Evolutionary conservation across 163 green algal species (phyloP).

Genomic region (Scenedesmus sp.): DNA sequence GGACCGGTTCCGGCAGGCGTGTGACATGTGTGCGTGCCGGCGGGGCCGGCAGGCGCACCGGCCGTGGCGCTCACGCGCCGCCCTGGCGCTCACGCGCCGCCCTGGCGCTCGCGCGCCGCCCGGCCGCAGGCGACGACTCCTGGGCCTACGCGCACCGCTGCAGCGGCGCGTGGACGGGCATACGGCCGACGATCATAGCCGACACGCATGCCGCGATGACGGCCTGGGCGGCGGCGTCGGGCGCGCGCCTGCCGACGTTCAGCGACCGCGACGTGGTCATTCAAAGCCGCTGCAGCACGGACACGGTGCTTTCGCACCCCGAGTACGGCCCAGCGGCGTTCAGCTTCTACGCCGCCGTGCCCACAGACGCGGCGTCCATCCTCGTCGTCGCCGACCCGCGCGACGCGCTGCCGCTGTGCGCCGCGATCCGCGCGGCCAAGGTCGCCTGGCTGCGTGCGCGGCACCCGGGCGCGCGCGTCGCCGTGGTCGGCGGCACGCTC

Average conservation of each 20-base stretch:
- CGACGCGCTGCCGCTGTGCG: not conserved
- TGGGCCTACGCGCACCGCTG: slow-evolving; percentile 40
- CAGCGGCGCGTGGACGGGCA: slow-evolving; percentile 24
- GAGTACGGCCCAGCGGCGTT: slow-evolving; percentile 37
- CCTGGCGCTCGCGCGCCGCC: not conserved
- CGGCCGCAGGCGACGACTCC: slow-evolving; percentile 29
- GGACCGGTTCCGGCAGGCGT: slow-evolving; percentile 9
- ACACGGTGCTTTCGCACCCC: slow-evolving; percentile 30
- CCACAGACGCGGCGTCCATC: not conserved
- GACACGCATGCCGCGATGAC: slow-evolving; percentile 34
- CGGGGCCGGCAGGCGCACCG: not conserved
- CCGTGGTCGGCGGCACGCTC: slow-evolving; percentile 5
- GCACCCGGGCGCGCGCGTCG: not conserved
- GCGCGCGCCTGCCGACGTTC: not conserved
- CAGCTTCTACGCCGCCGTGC: slow-evolving; percentile 34
- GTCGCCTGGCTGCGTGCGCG: not conserved
- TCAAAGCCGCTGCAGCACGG: slow-evolving; percentile 26
- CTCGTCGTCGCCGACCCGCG: slow-evolving; percentile 6
- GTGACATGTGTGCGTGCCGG: not conserved
- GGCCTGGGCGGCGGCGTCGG: not conserved
- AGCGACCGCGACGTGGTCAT: slow-evolving; percentile 26
- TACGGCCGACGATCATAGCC: slow-evolving; percentile 28
- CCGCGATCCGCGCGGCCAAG: slow-evolving; percentile 1
- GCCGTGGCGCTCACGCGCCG: not conserved
- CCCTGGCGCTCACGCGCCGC: not conserved